phyloP scores from a whole-genome alignment of 2,329 filamentous ascomycete species.

The Epichloe brachyelytri region DNA sequence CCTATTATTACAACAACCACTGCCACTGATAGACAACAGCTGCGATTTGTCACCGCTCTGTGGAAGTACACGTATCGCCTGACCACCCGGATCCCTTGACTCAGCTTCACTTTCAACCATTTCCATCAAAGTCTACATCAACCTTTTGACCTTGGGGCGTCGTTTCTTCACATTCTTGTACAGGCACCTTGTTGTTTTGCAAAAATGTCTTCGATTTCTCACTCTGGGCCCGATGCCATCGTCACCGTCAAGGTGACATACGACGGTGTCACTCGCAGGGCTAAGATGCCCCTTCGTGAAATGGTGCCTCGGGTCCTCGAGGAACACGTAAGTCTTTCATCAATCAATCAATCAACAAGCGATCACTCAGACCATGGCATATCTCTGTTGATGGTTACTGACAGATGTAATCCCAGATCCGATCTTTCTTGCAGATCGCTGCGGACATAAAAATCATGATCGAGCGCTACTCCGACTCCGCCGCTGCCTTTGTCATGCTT shows the following conservation, averaged over 20 bases:
- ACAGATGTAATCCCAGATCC: slow-evolving; percentile 15
- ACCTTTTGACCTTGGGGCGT: background rate
- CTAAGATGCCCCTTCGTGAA: slow-evolving; percentile 83
- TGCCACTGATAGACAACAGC: background rate
- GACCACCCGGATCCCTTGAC: background rate
- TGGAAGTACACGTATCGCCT: background rate
- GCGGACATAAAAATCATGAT: slow-evolving; percentile 40
- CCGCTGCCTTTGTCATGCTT: slow-evolving; percentile 65
- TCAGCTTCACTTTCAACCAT: background rate
- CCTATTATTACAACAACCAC: background rate
- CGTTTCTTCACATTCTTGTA: background rate
- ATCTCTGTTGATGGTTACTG: background rate
- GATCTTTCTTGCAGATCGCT: slow-evolving; percentile 24
- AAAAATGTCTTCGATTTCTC: slow-evolving; percentile 16
- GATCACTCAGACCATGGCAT: background rate
- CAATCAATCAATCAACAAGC: background rate
- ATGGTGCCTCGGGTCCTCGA: slow-evolving; percentile 63
- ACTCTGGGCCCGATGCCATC: slow-evolving; percentile 15
- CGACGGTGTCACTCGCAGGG: slow-evolving; percentile 63
- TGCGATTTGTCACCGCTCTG: slow-evolving; percentile 2
- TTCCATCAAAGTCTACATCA: background rate
- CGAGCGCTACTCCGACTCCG: slow-evolving; percentile 93
- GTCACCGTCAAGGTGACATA: slow-evolving; percentile 80
- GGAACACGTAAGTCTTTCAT: slow-evolving; percentile 57
- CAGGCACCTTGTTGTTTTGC: background rate